Conservation (phyloP, 192 early-diverging fungal species). For the Diversispora epigaea region DNA sequence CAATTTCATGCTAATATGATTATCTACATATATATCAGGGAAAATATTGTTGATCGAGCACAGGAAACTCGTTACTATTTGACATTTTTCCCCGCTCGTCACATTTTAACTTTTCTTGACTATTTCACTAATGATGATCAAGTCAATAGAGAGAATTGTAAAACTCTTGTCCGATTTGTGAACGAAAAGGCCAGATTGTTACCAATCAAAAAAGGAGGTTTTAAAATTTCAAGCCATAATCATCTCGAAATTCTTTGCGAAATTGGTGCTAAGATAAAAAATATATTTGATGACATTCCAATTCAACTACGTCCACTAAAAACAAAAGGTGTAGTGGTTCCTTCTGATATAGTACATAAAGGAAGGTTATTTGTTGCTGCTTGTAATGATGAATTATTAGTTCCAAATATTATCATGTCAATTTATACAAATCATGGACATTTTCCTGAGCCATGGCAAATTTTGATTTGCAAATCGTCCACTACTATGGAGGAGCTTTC, state of each 20-base stretch:
- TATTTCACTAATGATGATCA: neutral
- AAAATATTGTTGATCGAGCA: neutral
- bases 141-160: neutral
- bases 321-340: neutral
- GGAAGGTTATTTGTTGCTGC: conserved; percentile 30
- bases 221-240: neutral
- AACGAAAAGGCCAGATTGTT: neutral
- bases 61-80: conserved; percentile 5
- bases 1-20: neutral
- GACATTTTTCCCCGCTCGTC: neutral
- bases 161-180: conserved; percentile 4
- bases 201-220: neutral
- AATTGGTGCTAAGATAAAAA: conserved; percentile 5
- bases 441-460: conserved; percentile 26
- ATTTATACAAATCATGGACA: conserved; percentile 16
- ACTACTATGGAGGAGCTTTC: conserved; percentile 24
- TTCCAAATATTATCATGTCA: conserved; percentile 26
- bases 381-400: neutral
- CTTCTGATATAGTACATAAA: neutral
- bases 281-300: conserved; percentile 1
- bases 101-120: conserved; percentile 8
- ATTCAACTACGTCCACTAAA: neutral
- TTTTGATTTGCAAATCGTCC: conserved; percentile 9
- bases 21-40: neutral
- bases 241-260: neutral